Evolutionary conservation across 1,139 yeast genomes (phyloP), one percentile per base, ranked within the genome.

Genomic region (Yarrowia galli): DNA sequence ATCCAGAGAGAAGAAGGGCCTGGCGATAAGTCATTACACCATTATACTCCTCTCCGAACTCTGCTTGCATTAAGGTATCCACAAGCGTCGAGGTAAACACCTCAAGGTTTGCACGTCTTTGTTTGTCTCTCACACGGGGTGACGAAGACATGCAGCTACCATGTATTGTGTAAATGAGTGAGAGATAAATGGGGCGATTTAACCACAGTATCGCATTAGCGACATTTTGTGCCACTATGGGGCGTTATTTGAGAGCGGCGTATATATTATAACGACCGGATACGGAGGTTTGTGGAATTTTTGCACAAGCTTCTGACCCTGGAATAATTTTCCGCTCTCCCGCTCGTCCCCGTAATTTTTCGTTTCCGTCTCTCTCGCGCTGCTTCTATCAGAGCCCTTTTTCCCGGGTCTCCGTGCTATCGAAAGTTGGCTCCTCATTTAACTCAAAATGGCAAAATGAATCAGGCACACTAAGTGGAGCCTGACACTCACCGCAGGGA

Each of bases 81-180:
- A 12, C 49, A 58, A 58, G 51, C 64, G 64, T 42, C 49, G 64
- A 58, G 51, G 64, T 58, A 58, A 58, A 58, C 64, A 58, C 32
- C 28, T 25, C 23, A 28, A 58, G 64, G 46, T 40, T 56, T 42
- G 28, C 13, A 8, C 9, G 35, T 10, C 64, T 58, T 43, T 54
- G 61, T 58, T 32, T 43, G 51, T 32, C 28, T 32, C 42, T 18
- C 42, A 58, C 51, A 43, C 64, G 64, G 64, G 64, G 64, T 58
- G 64, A 58, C 64, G 64, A 58, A 58, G 40, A 43, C 64, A 58
- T 43, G 64, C 64, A 58, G 63, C 46, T 56, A 13, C 46, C 51
- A 43, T 42, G 51, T 58, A 43, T 15, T 3, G 49, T 28, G 64
- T 22, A 25, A 28, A 20, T 58, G 28, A 18, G 46, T 23, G 49